Conservation (phyloP, 2,329 filamentous ascomycete genomes). For the Penicillium italicum region DNA sequence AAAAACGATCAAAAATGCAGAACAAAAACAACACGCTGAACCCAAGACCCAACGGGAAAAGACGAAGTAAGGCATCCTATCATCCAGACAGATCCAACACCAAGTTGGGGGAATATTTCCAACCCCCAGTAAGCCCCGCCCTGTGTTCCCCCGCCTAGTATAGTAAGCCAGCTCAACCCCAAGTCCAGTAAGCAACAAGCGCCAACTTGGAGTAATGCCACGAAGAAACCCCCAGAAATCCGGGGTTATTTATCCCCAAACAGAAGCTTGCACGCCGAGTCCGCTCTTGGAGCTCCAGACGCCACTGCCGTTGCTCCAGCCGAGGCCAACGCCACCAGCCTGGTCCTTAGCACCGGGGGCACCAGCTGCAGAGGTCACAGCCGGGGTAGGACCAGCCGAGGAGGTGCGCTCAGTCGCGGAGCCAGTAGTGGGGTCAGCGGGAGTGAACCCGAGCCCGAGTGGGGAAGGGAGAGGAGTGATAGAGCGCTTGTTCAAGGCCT, state of each 20-base stretch:
- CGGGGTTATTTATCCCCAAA: constrained; percentile 70
- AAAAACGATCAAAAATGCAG: constrained; percentile 1
- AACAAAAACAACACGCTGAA: constrained; percentile 1
- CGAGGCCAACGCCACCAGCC: constrained; percentile 47
- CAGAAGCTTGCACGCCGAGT: constrained; percentile 83
- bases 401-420: constrained; percentile 50
- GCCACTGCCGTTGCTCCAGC: constrained; percentile 75
- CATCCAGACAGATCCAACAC: constrained; percentile 1
- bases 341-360: constrained; percentile 39
- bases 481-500: constrained; percentile 70
- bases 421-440: constrained; percentile 44
- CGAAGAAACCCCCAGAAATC: not conserved
- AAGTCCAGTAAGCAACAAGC: constrained; percentile 17
- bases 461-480: constrained; percentile 92
- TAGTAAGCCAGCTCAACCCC: constrained; percentile 14
- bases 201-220: constrained; percentile 1
- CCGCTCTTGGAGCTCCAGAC: constrained; percentile 82
- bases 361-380: constrained; percentile 43
- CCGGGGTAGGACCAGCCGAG: constrained; percentile 59
- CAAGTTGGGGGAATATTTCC: not conserved
- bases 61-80: not conserved
- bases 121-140: not conserved
- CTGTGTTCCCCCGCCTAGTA: not conserved
- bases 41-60: not conserved
- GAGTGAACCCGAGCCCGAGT: constrained; percentile 67